Evolutionary conservation across 2,329 filamentous ascomycete genomes (phyloP).

Genomic region (Aspergillus neoniger): DNA sequence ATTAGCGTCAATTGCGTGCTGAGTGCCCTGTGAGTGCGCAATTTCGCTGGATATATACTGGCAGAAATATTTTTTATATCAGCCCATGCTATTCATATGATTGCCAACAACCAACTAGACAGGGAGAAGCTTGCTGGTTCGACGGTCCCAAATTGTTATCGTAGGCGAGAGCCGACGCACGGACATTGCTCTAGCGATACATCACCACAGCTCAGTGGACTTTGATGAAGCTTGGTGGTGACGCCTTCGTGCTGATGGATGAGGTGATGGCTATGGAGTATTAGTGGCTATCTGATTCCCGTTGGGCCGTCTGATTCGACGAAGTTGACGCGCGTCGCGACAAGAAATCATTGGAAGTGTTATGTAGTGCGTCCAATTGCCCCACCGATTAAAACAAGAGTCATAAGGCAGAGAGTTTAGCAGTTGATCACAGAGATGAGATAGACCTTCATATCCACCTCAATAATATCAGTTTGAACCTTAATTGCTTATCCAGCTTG

Average conservation of each 20-base stretch:
- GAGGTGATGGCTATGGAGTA: background rate
- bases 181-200: background rate
- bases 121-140: background rate
- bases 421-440: background rate
- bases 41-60: background rate
- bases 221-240: background rate
- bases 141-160: background rate
- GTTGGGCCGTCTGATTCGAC: background rate
- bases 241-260: constrained; percentile 3
- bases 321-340: background rate
- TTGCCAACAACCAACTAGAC: background rate
- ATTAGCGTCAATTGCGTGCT: constrained; percentile 4
- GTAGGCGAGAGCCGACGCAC: constrained; percentile 5
- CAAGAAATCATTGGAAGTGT: background rate
- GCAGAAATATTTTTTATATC: background rate
- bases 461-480: background rate
- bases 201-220: background rate
- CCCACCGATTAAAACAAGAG: background rate
- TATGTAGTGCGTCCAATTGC: background rate
- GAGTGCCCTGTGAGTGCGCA: constrained; percentile 1
- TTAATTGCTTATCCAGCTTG: background rate
- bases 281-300: background rate
- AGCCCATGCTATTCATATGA: constrained; percentile 1
- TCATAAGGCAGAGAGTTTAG: background rate
- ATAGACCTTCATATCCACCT: background rate